Percentiles rank a stretch among this genome's conserved stretches.
phyloP scores from a whole-genome alignment of 23 red algal genomes.

The Pyropia yezoensis region DNA sequence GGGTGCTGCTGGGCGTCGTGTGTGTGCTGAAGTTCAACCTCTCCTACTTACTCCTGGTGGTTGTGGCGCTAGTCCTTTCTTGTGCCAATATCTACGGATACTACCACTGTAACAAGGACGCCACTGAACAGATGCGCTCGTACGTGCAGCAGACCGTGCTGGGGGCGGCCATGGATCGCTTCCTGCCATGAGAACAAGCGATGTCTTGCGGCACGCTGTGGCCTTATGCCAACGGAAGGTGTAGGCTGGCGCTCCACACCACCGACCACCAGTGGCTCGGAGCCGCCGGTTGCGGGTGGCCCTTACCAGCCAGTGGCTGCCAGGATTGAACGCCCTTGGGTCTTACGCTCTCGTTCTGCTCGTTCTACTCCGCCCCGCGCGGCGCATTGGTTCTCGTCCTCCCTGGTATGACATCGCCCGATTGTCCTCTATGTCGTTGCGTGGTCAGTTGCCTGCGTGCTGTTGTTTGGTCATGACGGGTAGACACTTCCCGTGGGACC shows the following conservation, averaged over 20 bases:
- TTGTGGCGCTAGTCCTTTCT: slow-evolving; percentile 71
- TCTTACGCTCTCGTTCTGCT: background rate
- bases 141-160: slow-evolving; percentile 72
- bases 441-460: too few species aligned
- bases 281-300: background rate
- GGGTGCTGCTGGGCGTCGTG: slow-evolving; percentile 81
- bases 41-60: slow-evolving; percentile 74
- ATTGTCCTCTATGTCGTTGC: too few species aligned
- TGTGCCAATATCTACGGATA: slow-evolving; percentile 79
- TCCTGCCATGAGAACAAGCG: slow-evolving; percentile 19
- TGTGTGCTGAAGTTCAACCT: slow-evolving; percentile 92
- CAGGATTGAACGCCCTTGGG: background rate
- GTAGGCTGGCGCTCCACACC: background rate
- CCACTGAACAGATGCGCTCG: slow-evolving; percentile 56
- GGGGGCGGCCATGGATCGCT: slow-evolving; percentile 49
- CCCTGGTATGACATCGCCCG: too few species aligned
- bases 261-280: background rate
- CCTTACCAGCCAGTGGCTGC: background rate
- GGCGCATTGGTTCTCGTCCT: too few species aligned
- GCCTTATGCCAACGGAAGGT: background rate
- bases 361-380: too few species aligned
- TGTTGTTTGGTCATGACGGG: too few species aligned
- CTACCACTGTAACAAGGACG: slow-evolving; percentile 81
- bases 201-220: slow-evolving; percentile 1
- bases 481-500: too few species aligned